Conservation (phyloP, 2,329 filamentous ascomycete genomes). For the Trichoderma gracile region DNA sequence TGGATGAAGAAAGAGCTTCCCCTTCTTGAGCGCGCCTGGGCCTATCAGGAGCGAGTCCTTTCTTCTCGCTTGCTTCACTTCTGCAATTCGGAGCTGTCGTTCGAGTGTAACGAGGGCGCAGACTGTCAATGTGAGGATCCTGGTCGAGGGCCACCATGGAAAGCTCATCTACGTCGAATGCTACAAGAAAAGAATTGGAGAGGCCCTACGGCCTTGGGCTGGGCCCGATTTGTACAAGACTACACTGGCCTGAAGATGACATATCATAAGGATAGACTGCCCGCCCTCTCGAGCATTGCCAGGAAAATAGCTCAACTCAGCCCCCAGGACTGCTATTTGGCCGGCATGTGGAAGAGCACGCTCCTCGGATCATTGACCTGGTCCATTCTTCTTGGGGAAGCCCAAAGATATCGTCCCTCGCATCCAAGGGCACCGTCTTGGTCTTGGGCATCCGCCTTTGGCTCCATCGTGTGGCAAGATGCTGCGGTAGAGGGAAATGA, state of each 20-base stretch:
- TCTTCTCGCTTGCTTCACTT: neutral
- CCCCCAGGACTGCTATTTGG: neutral
- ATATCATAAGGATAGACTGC: neutral
- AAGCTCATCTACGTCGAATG: no score
- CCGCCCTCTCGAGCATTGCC: neutral
- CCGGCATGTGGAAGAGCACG: neutral
- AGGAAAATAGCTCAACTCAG: neutral
- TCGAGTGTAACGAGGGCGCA: neutral
- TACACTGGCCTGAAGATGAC: neutral
- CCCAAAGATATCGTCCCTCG: neutral
- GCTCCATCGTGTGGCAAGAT: no score
- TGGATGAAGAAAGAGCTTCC: no score
- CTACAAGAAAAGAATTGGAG: no score
- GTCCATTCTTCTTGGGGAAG: neutral
- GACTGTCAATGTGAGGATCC: neutral
- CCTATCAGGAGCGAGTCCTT: neutral
- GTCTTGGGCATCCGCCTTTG: no score
- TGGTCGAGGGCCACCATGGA: no score
- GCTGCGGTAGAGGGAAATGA: no score
- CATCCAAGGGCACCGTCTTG: neutral
- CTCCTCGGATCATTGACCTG: neutral
- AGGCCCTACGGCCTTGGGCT: no score
- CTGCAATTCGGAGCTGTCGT: neutral
- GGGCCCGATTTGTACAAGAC: no score
- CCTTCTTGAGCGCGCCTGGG: neutral